These are phyloP conservation scores for Diaporthe batatas DNA, from an alignment of 2,329 filamentous ascomycete species.

Conservation along the genomic window DNA sequence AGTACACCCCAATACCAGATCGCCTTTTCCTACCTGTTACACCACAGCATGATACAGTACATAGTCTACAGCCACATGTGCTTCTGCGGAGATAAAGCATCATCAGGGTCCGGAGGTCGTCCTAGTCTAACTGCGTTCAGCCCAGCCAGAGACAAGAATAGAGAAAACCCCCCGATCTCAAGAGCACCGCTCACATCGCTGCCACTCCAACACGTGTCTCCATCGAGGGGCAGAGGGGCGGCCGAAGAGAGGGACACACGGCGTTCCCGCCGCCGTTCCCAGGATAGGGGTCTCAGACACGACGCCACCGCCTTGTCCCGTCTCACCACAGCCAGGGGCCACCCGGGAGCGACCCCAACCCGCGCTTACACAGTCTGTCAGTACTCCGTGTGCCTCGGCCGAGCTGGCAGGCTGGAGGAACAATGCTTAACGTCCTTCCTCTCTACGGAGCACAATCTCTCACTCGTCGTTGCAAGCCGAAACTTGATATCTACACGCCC, in stretches of 20 bases:
- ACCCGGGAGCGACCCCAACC: slow-evolving; percentile 18
- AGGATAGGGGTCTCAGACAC: slow-evolving; percentile 29
- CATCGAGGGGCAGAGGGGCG: slow-evolving; percentile 16
- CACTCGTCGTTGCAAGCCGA: neutral
- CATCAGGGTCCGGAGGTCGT: too few relatives aligned
- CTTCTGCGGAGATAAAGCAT: neutral
- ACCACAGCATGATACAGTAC: neutral
- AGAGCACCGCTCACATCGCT: neutral
- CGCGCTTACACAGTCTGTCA: slow-evolving; percentile 3
- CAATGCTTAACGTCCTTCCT: neutral
- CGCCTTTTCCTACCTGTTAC: neutral
- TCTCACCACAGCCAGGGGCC: slow-evolving; percentile 26
- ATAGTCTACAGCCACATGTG: neutral
- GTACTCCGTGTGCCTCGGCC: slow-evolving; percentile 11
- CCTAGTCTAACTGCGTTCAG: too few relatives aligned
- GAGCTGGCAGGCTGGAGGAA: slow-evolving; percentile 6
- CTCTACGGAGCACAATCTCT: neutral
- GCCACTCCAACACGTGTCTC: slow-evolving; percentile 30
- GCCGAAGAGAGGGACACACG: neutral
- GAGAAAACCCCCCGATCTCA: neutral
- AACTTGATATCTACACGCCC: neutral
- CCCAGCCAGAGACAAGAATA: neutral
- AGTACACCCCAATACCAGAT: neutral
- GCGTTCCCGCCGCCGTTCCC: slow-evolving; percentile 21
- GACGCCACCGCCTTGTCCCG: slow-evolving; percentile 34